Base-by-base conservation (phyloP, 2,329 filamentous ascomycete genomes). In the Xylariaceae sp. region DNA sequence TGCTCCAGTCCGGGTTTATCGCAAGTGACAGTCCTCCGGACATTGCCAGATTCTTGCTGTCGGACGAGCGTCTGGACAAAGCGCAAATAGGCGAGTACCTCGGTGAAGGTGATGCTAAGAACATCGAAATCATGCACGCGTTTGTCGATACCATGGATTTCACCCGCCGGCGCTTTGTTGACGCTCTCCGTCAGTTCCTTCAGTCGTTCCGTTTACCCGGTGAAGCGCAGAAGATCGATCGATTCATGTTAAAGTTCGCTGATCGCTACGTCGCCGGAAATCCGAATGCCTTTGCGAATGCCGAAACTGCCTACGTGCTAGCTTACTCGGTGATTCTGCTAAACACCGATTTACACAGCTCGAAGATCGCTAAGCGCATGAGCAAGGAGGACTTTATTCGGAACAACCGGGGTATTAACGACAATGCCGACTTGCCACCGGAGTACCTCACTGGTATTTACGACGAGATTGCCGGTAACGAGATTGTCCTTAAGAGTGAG, bases 221-320 rank as follows among this genome's bases (percentile, higher is more conserved):
- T 61, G 94, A 99, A 75, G 92, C 92, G 0, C 94, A 99, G 72
- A 99, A 99, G 78, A 99, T 99, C 66, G 94, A 99, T 84, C 90
- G 94, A 52, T 96, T 97, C 76, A 97, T 99, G 94, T 79, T 99
- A 66, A 99, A 99, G 73, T 99, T 97, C 75, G 94, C 94, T 8
- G 93, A 97, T 74, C 87, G 93, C 61, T 99, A 99, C 73, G 89
- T 96, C 55, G 88, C 88, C 61, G 92, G 92, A 35, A 99, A 99
- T 67, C 94, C 94, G 0, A 96, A 96, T 70, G 93, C 94, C 1
- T 99, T 96, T 74, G 94, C 94, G 41, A 99, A 97, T 69, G 95
- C 94, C 1, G 95, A 99, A 72, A 99, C 95, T 0, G 93, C 94
- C 11, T 99, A 99, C 67, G 91, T 99, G 7, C 80, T 99, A 44